phyloP scores from a whole-genome alignment of 306 rosid species.

The Cucumis cinereus region DNA sequence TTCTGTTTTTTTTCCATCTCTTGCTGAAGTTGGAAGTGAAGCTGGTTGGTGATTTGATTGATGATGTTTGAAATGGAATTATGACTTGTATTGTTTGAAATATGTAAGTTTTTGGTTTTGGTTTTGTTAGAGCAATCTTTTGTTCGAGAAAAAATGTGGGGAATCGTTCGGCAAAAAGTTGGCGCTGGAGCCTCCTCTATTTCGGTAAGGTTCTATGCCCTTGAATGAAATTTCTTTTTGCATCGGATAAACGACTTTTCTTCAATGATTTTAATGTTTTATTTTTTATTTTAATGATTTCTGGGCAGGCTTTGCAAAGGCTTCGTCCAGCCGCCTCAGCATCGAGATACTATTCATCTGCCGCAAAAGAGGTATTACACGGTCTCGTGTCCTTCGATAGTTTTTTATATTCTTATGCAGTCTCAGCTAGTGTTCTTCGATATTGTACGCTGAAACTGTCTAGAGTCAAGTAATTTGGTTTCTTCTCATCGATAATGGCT shows the following conservation, averaged over 20 bases:
- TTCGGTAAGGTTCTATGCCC: constrained; percentile 14
- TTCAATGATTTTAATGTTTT: background rate
- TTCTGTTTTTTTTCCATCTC: background rate
- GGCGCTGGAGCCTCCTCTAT: constrained; percentile 30
- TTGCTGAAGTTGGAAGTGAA: background rate
- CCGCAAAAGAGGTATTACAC: constrained; percentile 52
- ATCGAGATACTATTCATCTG: constrained; percentile 45
- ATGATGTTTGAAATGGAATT: constrained; percentile 1
- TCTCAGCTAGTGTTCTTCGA: background rate
- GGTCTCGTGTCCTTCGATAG: background rate
- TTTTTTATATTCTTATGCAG: background rate
- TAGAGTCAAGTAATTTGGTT: background rate
- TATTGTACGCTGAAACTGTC: background rate
- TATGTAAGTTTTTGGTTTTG: background rate
- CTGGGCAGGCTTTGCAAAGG: constrained; percentile 30
- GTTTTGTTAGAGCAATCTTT: background rate
- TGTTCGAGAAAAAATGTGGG: constrained; percentile 42
- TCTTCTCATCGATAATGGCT: background rate
- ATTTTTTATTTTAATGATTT: background rate
- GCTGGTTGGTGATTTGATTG: background rate
- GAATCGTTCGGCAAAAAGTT: constrained; percentile 43
- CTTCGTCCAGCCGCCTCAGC: constrained; percentile 49
- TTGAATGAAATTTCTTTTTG: background rate
- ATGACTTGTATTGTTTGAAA: background rate
- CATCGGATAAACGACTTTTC: background rate